Conservation (phyloP, 108 stramenopile genomes). For the Pseudonitzschia multistriata region DNA sequence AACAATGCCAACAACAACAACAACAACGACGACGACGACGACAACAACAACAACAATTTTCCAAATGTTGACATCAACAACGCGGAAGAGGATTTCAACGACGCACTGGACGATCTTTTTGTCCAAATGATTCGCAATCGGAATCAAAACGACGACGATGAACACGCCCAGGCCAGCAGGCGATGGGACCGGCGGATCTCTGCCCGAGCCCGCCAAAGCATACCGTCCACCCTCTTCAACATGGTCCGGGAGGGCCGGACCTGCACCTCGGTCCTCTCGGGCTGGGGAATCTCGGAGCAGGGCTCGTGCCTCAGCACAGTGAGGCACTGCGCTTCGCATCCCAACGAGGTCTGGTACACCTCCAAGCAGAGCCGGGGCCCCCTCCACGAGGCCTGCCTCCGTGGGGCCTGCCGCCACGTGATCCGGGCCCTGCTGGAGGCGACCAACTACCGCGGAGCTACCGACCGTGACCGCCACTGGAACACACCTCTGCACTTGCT, state of each 20-base stretch:
- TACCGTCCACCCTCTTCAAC: slow-evolving; percentile 6
- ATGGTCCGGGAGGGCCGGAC: slow-evolving; percentile 28
- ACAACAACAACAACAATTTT: neutral
- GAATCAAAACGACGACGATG: no score
- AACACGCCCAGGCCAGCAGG: neutral
- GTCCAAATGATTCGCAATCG: neutral
- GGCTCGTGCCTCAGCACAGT: slow-evolving; percentile 32
- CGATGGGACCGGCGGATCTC: neutral
- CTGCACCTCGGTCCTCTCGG: slow-evolving; percentile 26
- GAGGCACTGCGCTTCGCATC: slow-evolving; percentile 13
- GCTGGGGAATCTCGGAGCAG: slow-evolving; percentile 8
- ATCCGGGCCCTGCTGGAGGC: slow-evolving; percentile 37
- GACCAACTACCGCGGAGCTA: slow-evolving; percentile 12
- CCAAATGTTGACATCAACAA: no score
- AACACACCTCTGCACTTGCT: slow-evolving; percentile 49
- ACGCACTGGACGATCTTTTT: neutral
- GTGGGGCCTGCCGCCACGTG: slow-evolving; percentile 40
- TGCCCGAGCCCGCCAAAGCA: neutral
- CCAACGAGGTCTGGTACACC: slow-evolving; percentile 28
- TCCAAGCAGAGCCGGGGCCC: slow-evolving; percentile 28
- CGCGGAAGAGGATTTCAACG: slow-evolving; percentile 5
- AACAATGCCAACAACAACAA: slow-evolving; percentile 1
- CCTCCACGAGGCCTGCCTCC: slow-evolving; percentile 48
- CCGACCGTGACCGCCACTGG: slow-evolving; percentile 25
- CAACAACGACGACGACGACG: neutral